phyloP scores from a whole-genome alignment of 208 protist species.

The Crithidia sp. region DNA sequence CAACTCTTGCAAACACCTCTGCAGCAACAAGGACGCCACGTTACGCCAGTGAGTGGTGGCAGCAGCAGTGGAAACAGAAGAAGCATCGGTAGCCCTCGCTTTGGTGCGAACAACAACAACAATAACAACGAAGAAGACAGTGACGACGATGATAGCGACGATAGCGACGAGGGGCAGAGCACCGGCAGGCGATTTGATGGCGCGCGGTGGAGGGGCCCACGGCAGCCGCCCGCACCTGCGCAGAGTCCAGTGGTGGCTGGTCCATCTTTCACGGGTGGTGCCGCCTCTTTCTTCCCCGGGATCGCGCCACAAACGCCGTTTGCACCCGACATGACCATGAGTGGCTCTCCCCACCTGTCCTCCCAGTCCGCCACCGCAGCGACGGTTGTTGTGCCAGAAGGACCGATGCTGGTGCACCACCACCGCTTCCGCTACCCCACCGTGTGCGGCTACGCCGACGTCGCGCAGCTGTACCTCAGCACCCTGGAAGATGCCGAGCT shows the following conservation, averaged over 20 bases:
- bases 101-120: not conserved
- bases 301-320: slow-evolving; percentile 10
- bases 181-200: slow-evolving; percentile 2
- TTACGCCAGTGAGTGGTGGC: too few relatives aligned
- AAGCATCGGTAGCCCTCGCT: not conserved
- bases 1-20: not conserved
- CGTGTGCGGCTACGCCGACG: slow-evolving; percentile 55
- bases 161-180: slow-evolving; percentile 10
- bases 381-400: slow-evolving; percentile 17
- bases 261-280: not conserved
- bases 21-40: not conserved
- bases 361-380: not conserved
- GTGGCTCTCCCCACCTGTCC: slow-evolving; percentile 2
- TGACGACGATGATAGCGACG: slow-evolving; percentile 11
- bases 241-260: slow-evolving; percentile 7
- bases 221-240: not conserved
- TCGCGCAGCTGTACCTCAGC: slow-evolving; percentile 65
- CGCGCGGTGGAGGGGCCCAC: not conserved
- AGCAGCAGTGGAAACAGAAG: not conserved
- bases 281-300: slow-evolving; percentile 6
- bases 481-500: slow-evolving; percentile 69
- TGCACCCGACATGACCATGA: slow-evolving; percentile 2
- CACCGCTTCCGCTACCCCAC: slow-evolving; percentile 75
- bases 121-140: not conserved
- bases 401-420: slow-evolving; percentile 55